Evolutionary conservation across 2,329 filamentous ascomycete species (phyloP), one percentile per base, ranked within the genome.

Genomic region (Aureobasidium pullulans): DNA sequence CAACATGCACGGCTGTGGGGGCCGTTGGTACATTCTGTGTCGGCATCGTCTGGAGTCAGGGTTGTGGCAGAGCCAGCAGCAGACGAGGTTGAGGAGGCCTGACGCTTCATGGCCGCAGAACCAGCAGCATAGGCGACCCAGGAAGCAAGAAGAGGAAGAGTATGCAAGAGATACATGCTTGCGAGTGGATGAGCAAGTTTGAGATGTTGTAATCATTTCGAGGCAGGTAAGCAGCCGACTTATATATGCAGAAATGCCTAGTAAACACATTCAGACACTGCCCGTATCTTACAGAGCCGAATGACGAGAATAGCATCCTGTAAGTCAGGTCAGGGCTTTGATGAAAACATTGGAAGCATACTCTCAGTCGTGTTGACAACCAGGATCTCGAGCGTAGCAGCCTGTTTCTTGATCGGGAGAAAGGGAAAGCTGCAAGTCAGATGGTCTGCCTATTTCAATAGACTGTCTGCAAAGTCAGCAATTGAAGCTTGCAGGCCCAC

Each of bases 401-500:
- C 34, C 43, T 40, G 4, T 15, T 28, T 37, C 42, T 57, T 28
- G 11, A 46, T 46, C 39, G 40, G 32, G 52, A 16, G 29, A 57
- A 37, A 29, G 56, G 34, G 23, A 29, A 28, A 42, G 43, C 43
- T 58, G 56, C 46, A 40, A 32, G 56, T 49, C 32, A 57, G 52
- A 46, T 39, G 16, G 42, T 57, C 52, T 57, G 52, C 40, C 42
- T 52, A 6, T 23, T 46, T n/a, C 52, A 46, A 46, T 57, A 37
- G 52, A 44, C 52, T 46, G 42, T 46, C 42, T 57, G 52, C 32
- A 16, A 37, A 46, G 52, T 57, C 29, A 57, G 52, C 52, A 46
- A 43, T 19, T 50, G 16, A 13, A 6, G 13, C 31, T 10, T 11
- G 36, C 6, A 11, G 2, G 23, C n/a, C 34, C n/a, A 32, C 37